phyloP scores from a whole-genome alignment of 495 filamentous ascomycete species.

The Umbilicaria muhlenbergii region DNA sequence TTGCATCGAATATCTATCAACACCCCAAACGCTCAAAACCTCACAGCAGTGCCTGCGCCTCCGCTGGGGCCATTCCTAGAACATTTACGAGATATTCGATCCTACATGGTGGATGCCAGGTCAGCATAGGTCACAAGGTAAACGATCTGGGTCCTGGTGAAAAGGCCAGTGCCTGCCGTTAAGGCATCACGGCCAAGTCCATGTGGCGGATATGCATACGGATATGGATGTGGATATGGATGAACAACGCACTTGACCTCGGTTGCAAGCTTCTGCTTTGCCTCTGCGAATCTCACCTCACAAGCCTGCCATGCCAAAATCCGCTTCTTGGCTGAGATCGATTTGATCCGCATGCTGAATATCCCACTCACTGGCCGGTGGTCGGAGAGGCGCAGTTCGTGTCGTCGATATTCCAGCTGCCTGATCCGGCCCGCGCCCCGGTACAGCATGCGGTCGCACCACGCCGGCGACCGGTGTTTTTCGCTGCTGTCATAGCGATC shows the following conservation, averaged over 20 bases:
- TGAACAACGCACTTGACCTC: conserved; percentile 42
- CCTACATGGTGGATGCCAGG: conserved; percentile 11
- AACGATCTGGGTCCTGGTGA: no score
- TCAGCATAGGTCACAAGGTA: not conserved
- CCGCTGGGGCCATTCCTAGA: conserved; percentile 29
- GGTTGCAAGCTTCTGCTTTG: conserved; percentile 44
- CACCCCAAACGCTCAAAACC: no score
- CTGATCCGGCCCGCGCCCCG: conserved; percentile 69
- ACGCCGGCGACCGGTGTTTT: conserved; percentile 89
- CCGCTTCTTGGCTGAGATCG: conserved; percentile 49
- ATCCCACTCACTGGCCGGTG: conserved; percentile 81
- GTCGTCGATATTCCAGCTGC: conserved; percentile 73
- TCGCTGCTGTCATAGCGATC: conserved; percentile 89
- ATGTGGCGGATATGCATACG: not conserved
- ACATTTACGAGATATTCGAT: conserved; percentile 38
- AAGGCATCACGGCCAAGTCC: not conserved
- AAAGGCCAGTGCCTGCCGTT: not conserved
- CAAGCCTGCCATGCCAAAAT: conserved; percentile 51
- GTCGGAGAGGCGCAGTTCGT: conserved; percentile 80
- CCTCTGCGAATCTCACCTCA: conserved; percentile 52
- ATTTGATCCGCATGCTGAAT: conserved; percentile 72
- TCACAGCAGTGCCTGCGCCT: conserved; percentile 21
- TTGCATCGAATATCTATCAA: no score
- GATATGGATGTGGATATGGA: not conserved
- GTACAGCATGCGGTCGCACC: conserved; percentile 89